phyloP scores from a whole-genome alignment of 257 asterid species.

The Handroanthus guayacan region DNA sequence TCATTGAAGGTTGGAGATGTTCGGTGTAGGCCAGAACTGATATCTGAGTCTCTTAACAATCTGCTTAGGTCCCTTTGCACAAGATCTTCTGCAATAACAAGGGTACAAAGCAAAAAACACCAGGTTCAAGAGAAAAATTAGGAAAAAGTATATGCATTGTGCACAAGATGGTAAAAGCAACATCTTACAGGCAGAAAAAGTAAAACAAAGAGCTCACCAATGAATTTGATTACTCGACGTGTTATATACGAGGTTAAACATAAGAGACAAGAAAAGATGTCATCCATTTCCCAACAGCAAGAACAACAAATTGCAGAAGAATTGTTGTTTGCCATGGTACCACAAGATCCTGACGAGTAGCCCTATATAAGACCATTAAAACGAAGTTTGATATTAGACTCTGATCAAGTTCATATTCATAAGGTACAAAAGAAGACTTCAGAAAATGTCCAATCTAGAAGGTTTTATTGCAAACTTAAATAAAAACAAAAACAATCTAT shows the following conservation, averaged over 20 bases:
- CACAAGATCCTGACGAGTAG: constrained; percentile 38
- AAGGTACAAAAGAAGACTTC: constrained; percentile 14
- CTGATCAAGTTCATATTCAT: constrained; percentile 9
- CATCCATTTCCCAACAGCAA: constrained; percentile 62
- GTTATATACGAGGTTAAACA: constrained; percentile 64
- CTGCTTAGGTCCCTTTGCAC: constrained; percentile 59
- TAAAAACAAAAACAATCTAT: not conserved
- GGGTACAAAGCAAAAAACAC: constrained; percentile 17
- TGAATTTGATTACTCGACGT: constrained; percentile 54
- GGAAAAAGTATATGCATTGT: constrained; percentile 23
- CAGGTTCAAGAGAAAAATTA: constrained; percentile 27
- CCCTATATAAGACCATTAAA: constrained; percentile 37
- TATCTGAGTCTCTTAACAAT: constrained; percentile 49
- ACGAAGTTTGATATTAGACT: constrained; percentile 23
- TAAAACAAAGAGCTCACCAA: constrained; percentile 56
- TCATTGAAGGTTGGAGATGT: constrained; percentile 35
- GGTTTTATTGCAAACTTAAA: not conserved
- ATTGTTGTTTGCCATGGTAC: constrained; percentile 42
- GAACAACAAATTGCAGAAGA: constrained; percentile 37
- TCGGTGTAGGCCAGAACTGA: constrained; percentile 47
- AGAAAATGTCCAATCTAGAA: not conserved
- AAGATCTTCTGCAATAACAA: constrained; percentile 65
- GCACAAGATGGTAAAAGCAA: constrained; percentile 11
- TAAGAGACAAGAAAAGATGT: constrained; percentile 68
- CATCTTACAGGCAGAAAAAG: constrained; percentile 2